These are phyloP conservation scores for Phytophthora kernoviae DNA, from an alignment of 352 stramenopile species.

Conservation along the genomic window DNA sequence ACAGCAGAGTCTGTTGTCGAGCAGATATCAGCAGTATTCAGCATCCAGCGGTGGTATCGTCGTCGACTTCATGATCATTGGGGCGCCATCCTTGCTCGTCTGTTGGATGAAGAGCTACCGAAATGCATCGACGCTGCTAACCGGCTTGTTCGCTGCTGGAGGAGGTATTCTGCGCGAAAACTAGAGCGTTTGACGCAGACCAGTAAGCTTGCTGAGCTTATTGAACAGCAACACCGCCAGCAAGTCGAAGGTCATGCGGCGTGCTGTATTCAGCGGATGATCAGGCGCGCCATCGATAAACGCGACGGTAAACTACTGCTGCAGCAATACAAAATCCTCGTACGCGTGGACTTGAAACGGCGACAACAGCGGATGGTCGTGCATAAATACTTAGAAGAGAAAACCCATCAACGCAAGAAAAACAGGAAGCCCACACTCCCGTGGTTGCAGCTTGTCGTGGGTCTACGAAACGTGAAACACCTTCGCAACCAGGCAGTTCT, in stretches of 20 bases:
- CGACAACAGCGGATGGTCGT: conserved; percentile 58
- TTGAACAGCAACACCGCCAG: conserved; percentile 26
- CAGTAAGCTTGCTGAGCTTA: conserved; percentile 18
- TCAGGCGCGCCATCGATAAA: conserved; percentile 23
- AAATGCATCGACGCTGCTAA: conserved; percentile 17
- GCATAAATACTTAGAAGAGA: conserved; percentile 53
- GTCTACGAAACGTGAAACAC: conserved; percentile 1
- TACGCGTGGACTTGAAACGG: conserved; percentile 51
- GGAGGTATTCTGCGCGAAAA: conserved; percentile 15
- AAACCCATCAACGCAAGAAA: conserved; percentile 36
- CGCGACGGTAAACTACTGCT: conserved; percentile 48
- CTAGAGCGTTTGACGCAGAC: conserved; percentile 1
- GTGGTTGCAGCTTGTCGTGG: not conserved
- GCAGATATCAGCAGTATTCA: conserved; percentile 26
- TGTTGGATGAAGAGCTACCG: conserved; percentile 43
- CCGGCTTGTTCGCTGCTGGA: conserved; percentile 32
- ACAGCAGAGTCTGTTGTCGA: conserved; percentile 5
- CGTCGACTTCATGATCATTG: conserved; percentile 39
- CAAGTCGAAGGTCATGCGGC: conserved; percentile 33
- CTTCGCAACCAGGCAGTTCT: conserved; percentile 9
- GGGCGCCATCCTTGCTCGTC: conserved; percentile 21
- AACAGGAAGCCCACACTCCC: conserved; percentile 18
- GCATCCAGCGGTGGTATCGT: conserved; percentile 48
- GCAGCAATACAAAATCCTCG: conserved; percentile 48
- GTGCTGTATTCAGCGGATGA: conserved; percentile 41